Conservation (phyloP, 2,329 filamentous ascomycete genomes). For the Aureobasidium melanogenum region DNA sequence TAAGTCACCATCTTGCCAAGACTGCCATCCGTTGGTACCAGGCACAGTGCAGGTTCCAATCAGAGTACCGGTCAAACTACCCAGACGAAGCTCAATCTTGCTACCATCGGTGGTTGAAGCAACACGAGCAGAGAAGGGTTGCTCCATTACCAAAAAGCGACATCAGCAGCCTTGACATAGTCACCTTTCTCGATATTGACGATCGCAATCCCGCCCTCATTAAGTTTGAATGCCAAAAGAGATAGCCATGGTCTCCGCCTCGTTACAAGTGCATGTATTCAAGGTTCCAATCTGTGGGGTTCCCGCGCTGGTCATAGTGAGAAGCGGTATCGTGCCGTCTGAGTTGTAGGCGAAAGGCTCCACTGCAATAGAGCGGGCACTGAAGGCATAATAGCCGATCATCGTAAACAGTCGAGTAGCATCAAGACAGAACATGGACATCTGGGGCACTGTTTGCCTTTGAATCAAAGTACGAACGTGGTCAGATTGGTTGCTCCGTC, state of each 20-base stretch:
- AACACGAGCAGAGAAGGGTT: background rate
- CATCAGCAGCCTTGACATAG: background rate
- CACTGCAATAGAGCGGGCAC: slow-evolving; percentile 6
- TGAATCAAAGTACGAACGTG: no score
- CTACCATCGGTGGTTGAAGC: background rate
- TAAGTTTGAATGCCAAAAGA: background rate
- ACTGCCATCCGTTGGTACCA: background rate
- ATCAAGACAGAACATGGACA: no score
- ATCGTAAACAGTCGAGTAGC: no score
- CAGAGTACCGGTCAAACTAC: background rate
- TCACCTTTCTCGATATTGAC: background rate
- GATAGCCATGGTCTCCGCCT: background rate
- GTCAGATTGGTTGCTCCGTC: no score
- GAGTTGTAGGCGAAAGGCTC: background rate
- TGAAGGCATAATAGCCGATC: no score
- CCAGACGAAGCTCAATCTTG: background rate
- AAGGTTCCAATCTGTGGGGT: background rate
- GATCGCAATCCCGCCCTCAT: background rate
- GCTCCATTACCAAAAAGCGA: background rate
- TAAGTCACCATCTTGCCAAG: background rate
- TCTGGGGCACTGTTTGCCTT: no score
- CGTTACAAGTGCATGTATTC: background rate
- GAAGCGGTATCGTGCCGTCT: background rate
- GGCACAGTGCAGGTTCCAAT: background rate
- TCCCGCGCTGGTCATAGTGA: background rate